Evolutionary conservation across 345 rosid genomes (phyloP).

Genomic region (Moricandia moricandioides): DNA sequence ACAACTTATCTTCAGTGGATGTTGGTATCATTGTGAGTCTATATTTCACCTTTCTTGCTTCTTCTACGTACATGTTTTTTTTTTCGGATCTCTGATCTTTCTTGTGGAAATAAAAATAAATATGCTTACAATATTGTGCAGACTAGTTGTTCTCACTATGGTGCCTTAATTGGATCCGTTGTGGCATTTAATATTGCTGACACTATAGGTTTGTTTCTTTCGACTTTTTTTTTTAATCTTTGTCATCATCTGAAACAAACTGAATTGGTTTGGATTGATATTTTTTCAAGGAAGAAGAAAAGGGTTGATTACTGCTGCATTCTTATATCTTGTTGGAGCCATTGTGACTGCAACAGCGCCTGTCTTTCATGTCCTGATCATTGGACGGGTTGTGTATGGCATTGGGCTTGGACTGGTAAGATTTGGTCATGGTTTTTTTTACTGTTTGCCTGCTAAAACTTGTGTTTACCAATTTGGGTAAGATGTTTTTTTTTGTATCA

Average conservation of each 20-base stretch:
- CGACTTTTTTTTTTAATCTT: background rate
- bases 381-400: constrained; percentile 79
- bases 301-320: constrained; percentile 69
- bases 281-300: constrained; percentile 75
- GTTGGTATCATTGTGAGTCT: constrained; percentile 91
- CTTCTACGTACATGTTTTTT: background rate
- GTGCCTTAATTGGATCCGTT: constrained; percentile 86
- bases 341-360: constrained; percentile 75
- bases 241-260: constrained; percentile 16
- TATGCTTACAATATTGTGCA: constrained; percentile 39
- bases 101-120: background rate
- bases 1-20: constrained; percentile 72
- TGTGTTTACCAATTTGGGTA: no score
- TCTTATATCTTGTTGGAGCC: constrained; percentile 78
- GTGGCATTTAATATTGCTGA: constrained; percentile 88
- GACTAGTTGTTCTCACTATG: constrained; percentile 94
- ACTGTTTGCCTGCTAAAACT: background rate
- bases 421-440: constrained; percentile 12
- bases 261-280: constrained; percentile 21
- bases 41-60: constrained; percentile 1
- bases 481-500: background rate
- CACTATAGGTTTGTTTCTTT: constrained; percentile 57
- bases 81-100: constrained; percentile 8
- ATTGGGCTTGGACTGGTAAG: constrained; percentile 93
- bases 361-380: constrained; percentile 61